Conservation (phyloP, 2,329 filamentous ascomycete genomes). For the Talaromyces sp. region DNA sequence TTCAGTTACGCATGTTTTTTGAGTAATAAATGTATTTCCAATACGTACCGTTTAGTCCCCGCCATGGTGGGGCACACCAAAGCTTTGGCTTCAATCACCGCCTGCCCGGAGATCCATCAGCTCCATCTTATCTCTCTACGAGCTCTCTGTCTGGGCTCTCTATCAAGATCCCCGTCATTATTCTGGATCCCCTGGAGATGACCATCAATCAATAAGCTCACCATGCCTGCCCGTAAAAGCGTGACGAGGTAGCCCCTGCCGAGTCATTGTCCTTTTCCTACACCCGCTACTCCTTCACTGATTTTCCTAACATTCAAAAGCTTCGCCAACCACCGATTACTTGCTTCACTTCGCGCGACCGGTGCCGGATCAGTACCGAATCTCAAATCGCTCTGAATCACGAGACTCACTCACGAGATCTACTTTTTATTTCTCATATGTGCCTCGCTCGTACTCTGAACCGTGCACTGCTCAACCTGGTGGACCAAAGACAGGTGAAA, state of each 20-base stretch:
- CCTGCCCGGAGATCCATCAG: not conserved
- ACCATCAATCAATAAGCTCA: not conserved
- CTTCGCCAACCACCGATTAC: not conserved
- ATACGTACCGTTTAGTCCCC: not conserved
- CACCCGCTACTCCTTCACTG: not conserved
- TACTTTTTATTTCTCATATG: not conserved
- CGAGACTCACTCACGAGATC: not conserved
- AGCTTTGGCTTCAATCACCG: not conserved
- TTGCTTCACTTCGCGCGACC: not conserved
- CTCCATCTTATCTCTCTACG: not conserved
- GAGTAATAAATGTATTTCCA: not conserved
- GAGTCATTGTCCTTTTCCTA: not conserved
- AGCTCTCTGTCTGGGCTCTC: not conserved
- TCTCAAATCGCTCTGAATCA: not conserved
- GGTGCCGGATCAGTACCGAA: too few species aligned
- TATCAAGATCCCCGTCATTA: not conserved
- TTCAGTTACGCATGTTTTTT: not conserved
- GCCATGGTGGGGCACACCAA: not conserved
- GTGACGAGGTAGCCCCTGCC: not conserved
- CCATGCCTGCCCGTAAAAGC: not conserved
- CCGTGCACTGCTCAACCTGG: not conserved
- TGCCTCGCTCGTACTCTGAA: not conserved
- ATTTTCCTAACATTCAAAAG: not conserved
- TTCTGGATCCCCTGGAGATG: not conserved
- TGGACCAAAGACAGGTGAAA: not conserved